Evolutionary conservation across 2,329 filamentous ascomycete genomes (phyloP), one percentile per base, ranked within the genome.

Genomic region (Penicillium rolfsii): DNA sequence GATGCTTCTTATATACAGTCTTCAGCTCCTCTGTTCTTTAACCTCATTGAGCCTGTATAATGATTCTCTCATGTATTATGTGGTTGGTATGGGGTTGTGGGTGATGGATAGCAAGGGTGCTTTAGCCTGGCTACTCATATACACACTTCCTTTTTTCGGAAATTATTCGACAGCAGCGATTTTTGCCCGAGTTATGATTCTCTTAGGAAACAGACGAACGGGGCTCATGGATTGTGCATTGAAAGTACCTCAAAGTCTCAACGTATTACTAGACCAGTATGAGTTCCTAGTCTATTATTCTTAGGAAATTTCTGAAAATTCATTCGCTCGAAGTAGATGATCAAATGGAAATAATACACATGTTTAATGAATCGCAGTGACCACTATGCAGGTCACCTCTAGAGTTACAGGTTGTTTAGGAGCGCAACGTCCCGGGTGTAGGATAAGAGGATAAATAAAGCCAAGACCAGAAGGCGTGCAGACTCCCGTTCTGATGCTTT

Each of bases 361-460:
- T 57, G 56, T 55, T 58, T 46, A 55, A 57, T 64, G 61, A 68
- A 69, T 66, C 59, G 62, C 65, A 65, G 59, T 68, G 65, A 61
- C 66, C 67, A 64, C 62, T 60, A 61, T 64, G 61, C 54, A 68
- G 67, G 64, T 57, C 66, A 64, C 62, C 50, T 69, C 61, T 70
- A 70, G 68, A 68, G 68, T 70, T 70, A 70, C 68, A 70, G 55
- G 63, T 63, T 63, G 63, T 59, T 60, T 63, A 59, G 53, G 30
- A 55, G 63, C 63, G 62, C 16, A 60, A 60, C 49, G 49, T 43
- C 53, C 59, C 43, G 53, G 48, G 64, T 61, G 16, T 35, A 30
- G 36, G 30, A 57, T 61, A 58, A 59, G 50, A 53, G 50, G 38
- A 58, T 45, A 55, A 50, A 38, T 46, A 49, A 40, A 41, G 38